Evolutionary conservation across 1,139 yeast genomes (phyloP).

Genomic region (Geotrichum siamense): DNA sequence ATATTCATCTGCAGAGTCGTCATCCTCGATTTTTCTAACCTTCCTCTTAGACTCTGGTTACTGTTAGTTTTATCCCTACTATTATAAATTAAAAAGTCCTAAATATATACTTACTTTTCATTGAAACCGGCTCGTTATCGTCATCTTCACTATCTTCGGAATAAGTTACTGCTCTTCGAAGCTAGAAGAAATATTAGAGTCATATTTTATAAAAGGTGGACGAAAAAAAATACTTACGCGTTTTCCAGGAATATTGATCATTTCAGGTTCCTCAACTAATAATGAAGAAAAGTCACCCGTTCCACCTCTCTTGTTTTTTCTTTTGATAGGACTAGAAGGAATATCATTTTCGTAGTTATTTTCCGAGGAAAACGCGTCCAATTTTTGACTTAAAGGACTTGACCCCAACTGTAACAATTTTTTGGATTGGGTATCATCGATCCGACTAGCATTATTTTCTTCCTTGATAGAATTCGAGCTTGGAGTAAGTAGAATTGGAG

Average conservation of each 20-base stretch:
- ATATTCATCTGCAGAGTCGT: slow-evolving; percentile 25
- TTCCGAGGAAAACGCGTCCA: neutral
- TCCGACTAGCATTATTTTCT: no score
- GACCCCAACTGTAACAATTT: no score
- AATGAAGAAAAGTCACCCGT: neutral
- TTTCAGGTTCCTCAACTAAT: slow-evolving; percentile 1
- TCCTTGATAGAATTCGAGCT: no score
- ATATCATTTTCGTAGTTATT: neutral
- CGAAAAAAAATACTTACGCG: slow-evolving; percentile 5
- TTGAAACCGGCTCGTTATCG: slow-evolving; percentile 1
- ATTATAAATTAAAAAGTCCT: neutral
- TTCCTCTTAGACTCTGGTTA: neutral
- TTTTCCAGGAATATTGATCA: slow-evolving; percentile 2
- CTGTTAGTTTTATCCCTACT: neutral
- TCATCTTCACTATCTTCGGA: slow-evolving; percentile 19
- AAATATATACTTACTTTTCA: slow-evolving; percentile 6
- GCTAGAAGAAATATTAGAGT: no score
- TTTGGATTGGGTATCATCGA: no score
- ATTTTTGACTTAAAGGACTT: neutral
- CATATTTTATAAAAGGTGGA: no score
- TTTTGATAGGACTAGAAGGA: slow-evolving; percentile 5
- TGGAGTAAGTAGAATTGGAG: neutral
- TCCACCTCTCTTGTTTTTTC: neutral
- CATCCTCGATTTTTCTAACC: slow-evolving; percentile 8
- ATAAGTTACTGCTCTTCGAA: slow-evolving; percentile 12